phyloP scores from a whole-genome alignment of 768 basidiomycete species.

The Leccinum variicolor region DNA sequence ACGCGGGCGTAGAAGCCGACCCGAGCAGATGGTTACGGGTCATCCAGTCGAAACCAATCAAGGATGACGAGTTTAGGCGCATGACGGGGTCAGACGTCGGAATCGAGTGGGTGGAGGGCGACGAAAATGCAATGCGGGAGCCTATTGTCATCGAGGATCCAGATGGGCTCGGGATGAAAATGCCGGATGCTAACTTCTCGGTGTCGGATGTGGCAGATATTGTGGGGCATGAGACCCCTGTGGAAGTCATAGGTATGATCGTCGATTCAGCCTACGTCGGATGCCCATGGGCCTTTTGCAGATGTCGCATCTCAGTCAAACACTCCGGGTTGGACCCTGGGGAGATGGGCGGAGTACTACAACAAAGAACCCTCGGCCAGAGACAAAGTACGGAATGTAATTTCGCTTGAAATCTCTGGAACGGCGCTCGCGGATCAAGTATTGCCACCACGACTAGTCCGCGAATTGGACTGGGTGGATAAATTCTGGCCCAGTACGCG shows the following conservation, averaged over 20 bases:
- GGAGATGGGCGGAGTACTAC: conserved; percentile 89
- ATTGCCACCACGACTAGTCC: conserved; percentile 76
- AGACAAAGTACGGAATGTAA: conserved; percentile 93
- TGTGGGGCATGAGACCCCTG: conserved; percentile 71
- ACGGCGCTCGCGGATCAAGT: conserved; percentile 77
- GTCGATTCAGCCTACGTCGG: background rate
- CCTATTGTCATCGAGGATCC: conserved; percentile 78
- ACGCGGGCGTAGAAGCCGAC: conserved; percentile 62
- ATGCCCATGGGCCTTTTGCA: conserved; percentile 23
- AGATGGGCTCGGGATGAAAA: conserved; percentile 86
- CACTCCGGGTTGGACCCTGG: conserved; percentile 83
- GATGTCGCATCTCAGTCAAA: conserved; percentile 90
- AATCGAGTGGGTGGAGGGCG: conserved; percentile 69
- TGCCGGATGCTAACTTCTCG: conserved; percentile 70
- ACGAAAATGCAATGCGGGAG: conserved; percentile 72
- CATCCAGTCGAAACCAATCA: conserved; percentile 64
- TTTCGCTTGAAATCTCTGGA: conserved; percentile 90
- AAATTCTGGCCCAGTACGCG: conserved; percentile 86
- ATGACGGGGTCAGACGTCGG: conserved; percentile 68
- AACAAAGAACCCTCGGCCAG: conserved; percentile 60
- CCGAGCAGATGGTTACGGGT: conserved; percentile 61
- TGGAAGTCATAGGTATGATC: conserved; percentile 87
- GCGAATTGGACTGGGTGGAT: conserved; percentile 96
- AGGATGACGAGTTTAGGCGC: conserved; percentile 58
- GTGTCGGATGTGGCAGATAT: conserved; percentile 78